Conservation (phyloP, 2,329 filamentous ascomycete species). For the Diaporthe ilicicola region DNA sequence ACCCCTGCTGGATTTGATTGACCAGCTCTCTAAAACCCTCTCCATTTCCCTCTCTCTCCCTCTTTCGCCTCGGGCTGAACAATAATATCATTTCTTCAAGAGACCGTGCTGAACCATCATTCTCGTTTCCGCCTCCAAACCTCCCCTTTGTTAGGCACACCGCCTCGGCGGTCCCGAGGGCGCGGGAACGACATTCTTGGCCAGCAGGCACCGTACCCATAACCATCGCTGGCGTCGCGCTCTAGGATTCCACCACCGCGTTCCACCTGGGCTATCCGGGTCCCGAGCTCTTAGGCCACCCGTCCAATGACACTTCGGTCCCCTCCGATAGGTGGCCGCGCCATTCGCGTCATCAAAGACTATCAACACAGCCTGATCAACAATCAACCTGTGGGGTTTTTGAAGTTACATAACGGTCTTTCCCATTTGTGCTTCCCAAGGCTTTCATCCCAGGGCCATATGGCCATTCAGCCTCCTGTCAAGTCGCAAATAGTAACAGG, state of each 20-base stretch:
- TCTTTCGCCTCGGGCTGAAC: neutral
- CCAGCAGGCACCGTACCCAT: neutral
- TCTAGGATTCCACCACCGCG: neutral
- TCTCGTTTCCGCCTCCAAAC: neutral
- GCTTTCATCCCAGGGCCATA: too few relatives aligned
- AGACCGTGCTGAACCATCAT: neutral
- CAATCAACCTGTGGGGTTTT: too few relatives aligned
- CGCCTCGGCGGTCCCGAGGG: conserved; percentile 19
- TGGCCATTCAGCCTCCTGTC: neutral
- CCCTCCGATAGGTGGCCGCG: neutral
- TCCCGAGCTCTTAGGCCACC: neutral
- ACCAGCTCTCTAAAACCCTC: neutral
- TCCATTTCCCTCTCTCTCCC: too few relatives aligned
- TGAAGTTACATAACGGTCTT: neutral
- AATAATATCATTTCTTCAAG: neutral
- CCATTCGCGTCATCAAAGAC: neutral
- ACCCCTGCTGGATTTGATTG: conserved; percentile 1
- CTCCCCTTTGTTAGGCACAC: neutral
- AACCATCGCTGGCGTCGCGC: neutral
- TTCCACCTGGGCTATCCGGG: neutral
- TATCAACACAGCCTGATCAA: too few relatives aligned
- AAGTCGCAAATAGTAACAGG: neutral
- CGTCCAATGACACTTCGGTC: neutral
- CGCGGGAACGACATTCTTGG: neutral
- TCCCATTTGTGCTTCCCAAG: too few relatives aligned